Evolutionary conservation across 805 yeast species (phyloP).

Genomic region (Metschnikowia cubensis): DNA sequence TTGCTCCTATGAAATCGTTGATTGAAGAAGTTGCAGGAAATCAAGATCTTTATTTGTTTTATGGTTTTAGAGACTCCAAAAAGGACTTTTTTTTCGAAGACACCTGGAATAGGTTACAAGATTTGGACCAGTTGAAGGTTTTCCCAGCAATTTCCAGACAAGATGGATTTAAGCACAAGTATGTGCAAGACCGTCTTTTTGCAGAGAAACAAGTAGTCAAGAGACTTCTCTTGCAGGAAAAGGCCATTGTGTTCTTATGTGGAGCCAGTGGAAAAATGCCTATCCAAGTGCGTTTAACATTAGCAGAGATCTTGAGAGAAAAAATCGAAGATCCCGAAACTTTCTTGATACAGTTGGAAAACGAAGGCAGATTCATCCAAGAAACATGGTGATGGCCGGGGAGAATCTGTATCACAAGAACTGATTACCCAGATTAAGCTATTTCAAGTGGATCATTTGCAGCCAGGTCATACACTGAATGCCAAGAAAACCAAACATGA

Average conservation of each 20-base stretch:
- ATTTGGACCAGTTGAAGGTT: constrained; percentile 31
- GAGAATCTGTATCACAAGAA: too few relatives aligned
- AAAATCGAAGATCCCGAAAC: constrained; percentile 42
- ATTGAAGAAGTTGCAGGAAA: constrained; percentile 39
- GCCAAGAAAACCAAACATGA: too few relatives aligned
- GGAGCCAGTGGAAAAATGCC: constrained; percentile 98
- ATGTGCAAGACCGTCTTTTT: constrained; percentile 76
- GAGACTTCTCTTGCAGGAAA: constrained; percentile 47
- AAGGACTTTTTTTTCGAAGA: constrained; percentile 68
- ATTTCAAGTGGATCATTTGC: too few relatives aligned
- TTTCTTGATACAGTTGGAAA: constrained; percentile 59
- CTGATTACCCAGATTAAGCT: too few relatives aligned
- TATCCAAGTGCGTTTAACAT: constrained; percentile 73
- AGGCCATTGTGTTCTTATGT: constrained; percentile 74
- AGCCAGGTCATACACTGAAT: too few relatives aligned
- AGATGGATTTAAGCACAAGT: constrained; percentile 41
- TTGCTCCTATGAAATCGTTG: constrained; percentile 85
- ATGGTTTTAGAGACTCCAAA: constrained; percentile 64
- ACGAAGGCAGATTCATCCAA: constrained; percentile 64
- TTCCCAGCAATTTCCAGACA: constrained; percentile 47
- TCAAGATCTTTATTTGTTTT: constrained; percentile 51
- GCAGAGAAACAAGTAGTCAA: constrained; percentile 46
- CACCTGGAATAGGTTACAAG: constrained; percentile 42
- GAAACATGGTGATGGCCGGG: constrained; percentile 68
- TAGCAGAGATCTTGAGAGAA: constrained; percentile 57